Evolutionary conservation across 495 filamentous ascomycete species (phyloP), one percentile per base, ranked within the genome.

Genomic region (Glonium stellatum): DNA sequence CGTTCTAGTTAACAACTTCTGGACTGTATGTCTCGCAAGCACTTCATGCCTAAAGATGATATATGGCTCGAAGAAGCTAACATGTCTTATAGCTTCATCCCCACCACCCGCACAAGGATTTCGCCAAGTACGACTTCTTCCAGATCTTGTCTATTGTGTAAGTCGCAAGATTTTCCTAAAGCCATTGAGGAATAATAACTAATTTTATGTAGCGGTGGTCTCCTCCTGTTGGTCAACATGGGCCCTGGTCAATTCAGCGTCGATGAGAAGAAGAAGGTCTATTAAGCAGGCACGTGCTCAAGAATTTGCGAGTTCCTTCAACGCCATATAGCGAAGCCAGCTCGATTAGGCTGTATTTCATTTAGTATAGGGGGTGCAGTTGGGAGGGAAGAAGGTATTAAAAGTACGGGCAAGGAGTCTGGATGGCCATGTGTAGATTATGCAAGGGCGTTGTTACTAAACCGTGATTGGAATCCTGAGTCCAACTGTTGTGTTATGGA

Each of bases 251-350:
- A 96, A 75, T 86, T 97, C 78, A 95, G 88, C 73, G 90, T 98
- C 75, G 93, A 98, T 73, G 95, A 97, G 82, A 98, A 98, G 86
- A 98, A 98, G 86, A 98, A 98, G 82, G 93, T 98, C 62, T 98
- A 98, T 77, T 98, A 87, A 67, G 19, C 48, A 51, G 39, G 4
- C 13, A 18, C 12, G 13, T 15, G 39, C 18, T 44, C 13, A 44
- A 13, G 18, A 44, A 44, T 44, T 44, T 44, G 39, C 39, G 10
- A 44, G 39, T 15, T 44, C 18, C 39, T 44, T 18, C 36, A 4
- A 18, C 18, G 10, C 18, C 39, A 44, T 31, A 31, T 31, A 31
- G 27, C 3, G 27, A 31, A 31, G 2, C 27, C 27, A 31, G 27
- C 6, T 31, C 27, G 6, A 6, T 31, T 31, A 48, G 13, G 6